These are phyloP conservation scores for Hypoxylon trugodes DNA, from an alignment of 495 filamentous ascomycete genomes.

Conservation along the genomic window DNA sequence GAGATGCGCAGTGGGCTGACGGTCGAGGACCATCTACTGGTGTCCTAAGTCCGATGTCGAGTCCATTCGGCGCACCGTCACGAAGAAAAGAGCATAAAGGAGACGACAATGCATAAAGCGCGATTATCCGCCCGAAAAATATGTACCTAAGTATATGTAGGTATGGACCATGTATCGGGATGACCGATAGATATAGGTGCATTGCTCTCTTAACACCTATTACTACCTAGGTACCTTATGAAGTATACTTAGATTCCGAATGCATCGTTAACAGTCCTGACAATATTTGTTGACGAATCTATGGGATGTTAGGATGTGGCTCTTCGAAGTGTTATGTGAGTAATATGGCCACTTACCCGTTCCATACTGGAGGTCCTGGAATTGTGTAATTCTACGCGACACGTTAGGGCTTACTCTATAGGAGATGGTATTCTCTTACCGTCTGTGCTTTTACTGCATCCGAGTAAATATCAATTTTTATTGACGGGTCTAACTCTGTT, in stretches of 20 bases:
- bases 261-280: conserved; percentile 26
- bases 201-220: too few relatives aligned
- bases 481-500: conserved; percentile 53
- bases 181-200: too few relatives aligned
- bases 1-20: conserved; percentile 30
- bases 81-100: conserved; percentile 36
- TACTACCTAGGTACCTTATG: neutral
- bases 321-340: neutral
- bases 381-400: conserved; percentile 52
- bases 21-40: conserved; percentile 38
- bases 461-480: conserved; percentile 61
- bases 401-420: conserved; percentile 18
- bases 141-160: neutral
- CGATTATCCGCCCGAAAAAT: too few relatives aligned
- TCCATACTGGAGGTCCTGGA: conserved; percentile 56
- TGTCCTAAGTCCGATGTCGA: conserved; percentile 38
- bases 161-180: neutral
- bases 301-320: conserved; percentile 9
- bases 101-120: conserved; percentile 7
- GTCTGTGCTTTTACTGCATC: conserved; percentile 43
- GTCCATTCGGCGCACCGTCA: conserved; percentile 31
- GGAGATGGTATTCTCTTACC: conserved; percentile 32
- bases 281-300: conserved; percentile 48
- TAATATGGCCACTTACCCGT: conserved; percentile 43
- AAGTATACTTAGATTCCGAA: neutral